Evolutionary conservation across 805 yeast genomes (phyloP), one percentile per base, ranked within the genome.

Genomic region (Ogataea henricii): DNA sequence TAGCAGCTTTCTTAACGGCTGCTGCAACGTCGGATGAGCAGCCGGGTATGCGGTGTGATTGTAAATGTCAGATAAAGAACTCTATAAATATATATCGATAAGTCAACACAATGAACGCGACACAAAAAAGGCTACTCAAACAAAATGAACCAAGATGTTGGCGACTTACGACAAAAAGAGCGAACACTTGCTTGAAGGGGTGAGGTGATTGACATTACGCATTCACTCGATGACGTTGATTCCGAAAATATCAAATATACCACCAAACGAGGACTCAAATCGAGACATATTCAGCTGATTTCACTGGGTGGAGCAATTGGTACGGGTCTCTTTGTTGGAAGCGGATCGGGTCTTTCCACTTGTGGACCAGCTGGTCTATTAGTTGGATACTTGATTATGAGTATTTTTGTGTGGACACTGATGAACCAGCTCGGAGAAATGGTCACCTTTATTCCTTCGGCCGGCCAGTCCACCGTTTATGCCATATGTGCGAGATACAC

Each of bases 241-340:
- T 30, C 34, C 9, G 32, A n/a, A 29, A 12, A 29, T 6, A 14
- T 30, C 18, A 20, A 34, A 18, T 34, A 34, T 10, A 34, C 37
- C 3, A 34, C 37, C 14, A 17, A 34, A 34, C 17, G 37, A 34
- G 69, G 73, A 32, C 67, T 77, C 51, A 70, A 73, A 53, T 59
- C 68, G 32, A 67, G 81, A 60, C 80, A 77, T 49, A 67, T 77
- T 52, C 85, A 81, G 65, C 78, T 82, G 81, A 79, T 82, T 51
- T 84, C 88, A 37, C 75, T 84, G 45, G 89, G 87, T 56, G 87
- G 87, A 56, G 76, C 83, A 52, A 81, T 83, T 52, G 89, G 89
- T 62, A 82, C 87, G 23, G 81, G 80, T 42, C 64, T 76, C 38
- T 73, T 76, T 47, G 71, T 77, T 37, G 81, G 81, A 50, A 65